Evolutionary conservation across 108 stramenopile species (phyloP).

Genomic region (Fragilaria crotonensis): DNA sequence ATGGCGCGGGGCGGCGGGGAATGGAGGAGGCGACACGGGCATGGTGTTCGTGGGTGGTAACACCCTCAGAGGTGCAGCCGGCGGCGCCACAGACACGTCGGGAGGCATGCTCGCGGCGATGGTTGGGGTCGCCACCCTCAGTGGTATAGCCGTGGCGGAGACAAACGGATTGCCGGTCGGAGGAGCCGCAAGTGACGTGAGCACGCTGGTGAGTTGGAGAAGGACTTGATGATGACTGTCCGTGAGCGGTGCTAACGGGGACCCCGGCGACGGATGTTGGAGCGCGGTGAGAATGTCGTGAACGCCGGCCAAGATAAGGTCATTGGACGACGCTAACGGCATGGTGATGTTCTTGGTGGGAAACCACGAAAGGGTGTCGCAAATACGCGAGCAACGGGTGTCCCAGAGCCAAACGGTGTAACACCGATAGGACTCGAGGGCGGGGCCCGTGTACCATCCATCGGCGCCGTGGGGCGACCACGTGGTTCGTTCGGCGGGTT

Average conservation of each 20-base stretch:
- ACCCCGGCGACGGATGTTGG: neutral
- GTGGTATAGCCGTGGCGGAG: neutral
- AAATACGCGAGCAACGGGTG: conserved; percentile 4
- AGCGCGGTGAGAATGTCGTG: neutral
- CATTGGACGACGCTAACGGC: neutral
- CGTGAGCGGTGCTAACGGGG: too few species aligned
- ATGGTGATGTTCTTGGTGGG: conserved; percentile 3
- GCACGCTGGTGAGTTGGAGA: neutral
- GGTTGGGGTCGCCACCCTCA: too few species aligned
- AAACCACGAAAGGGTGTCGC: neutral
- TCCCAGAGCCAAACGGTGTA: conserved; percentile 4
- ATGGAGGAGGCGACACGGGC: too few species aligned
- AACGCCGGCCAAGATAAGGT: too few species aligned
- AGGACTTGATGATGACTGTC: neutral
- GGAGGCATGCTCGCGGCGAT: too few species aligned
- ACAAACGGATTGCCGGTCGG: neutral
- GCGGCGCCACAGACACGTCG: too few species aligned
- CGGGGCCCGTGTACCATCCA: conserved; percentile 34
- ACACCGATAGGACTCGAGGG: conserved; percentile 20
- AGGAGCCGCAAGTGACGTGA: neutral
- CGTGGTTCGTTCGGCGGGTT: too few species aligned
- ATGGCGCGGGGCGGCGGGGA: too few species aligned
- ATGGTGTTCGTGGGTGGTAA: too few species aligned
- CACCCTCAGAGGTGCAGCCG: too few species aligned
- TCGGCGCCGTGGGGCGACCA: too few species aligned